phyloP scores from a whole-genome alignment of 805 yeast genomes.

The Wickerhamiella occidentalis region DNA sequence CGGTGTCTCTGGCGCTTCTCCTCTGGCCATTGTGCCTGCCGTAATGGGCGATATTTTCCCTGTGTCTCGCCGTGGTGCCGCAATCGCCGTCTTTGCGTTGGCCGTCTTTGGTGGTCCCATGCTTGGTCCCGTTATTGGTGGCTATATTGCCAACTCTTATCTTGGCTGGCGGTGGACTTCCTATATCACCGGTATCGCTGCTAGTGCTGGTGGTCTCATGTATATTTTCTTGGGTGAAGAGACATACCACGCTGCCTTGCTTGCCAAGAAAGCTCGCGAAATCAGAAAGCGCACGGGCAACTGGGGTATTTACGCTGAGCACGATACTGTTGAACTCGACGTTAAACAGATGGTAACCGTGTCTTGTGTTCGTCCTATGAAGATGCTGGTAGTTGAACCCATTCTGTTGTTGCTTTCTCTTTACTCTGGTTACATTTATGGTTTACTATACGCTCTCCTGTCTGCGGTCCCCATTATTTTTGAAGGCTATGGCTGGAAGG shows the following conservation, averaged over 20 bases:
- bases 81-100: constrained; percentile 38
- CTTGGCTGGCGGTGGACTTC: constrained; percentile 49
- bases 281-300: constrained; percentile 38
- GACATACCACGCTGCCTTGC: constrained; percentile 50
- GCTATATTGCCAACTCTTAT: constrained; percentile 65
- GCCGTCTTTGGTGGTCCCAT: constrained; percentile 71
- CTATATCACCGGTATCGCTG: constrained; percentile 37
- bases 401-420: constrained; percentile 29
- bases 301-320: constrained; percentile 41
- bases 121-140: constrained; percentile 70
- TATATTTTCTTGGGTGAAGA: constrained; percentile 42
- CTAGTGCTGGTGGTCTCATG: constrained; percentile 23
- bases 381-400: constrained; percentile 32
- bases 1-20: constrained; percentile 50
- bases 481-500: constrained; percentile 46
- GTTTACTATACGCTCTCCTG: constrained; percentile 30
- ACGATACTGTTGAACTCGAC: constrained; percentile 32
- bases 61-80: constrained; percentile 41
- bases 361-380: constrained; percentile 22
- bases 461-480: constrained; percentile 30
- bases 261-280: constrained; percentile 32
- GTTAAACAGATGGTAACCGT: constrained; percentile 32
- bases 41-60: constrained; percentile 44
- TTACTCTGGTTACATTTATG: constrained; percentile 32
- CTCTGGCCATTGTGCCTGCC: constrained; percentile 49